A percentile compares a stretch with the other conserved stretches of the same genome.
Conservation (phyloP, 2,329 filamentous ascomycete species). For the Hirsutella minnesotensis region DNA sequence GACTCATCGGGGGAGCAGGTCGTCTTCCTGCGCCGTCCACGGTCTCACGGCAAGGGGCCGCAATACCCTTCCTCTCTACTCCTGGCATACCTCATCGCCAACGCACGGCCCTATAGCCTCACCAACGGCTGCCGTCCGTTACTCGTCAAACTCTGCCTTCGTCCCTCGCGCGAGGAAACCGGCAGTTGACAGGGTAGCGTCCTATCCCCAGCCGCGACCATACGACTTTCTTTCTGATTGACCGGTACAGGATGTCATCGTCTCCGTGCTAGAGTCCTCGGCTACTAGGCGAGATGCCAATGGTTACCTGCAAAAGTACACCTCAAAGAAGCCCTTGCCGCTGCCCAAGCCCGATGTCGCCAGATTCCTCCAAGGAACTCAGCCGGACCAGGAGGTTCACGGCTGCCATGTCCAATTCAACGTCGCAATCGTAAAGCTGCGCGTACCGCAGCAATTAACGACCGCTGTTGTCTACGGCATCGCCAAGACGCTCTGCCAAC, state of each 20-base stretch:
- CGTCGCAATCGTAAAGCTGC: slow-evolving; percentile 77
- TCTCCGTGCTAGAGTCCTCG: slow-evolving; percentile 77
- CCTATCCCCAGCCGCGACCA: no score
- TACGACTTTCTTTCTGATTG: neutral
- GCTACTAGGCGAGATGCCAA: slow-evolving; percentile 89
- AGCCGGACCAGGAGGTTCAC: slow-evolving; percentile 5
- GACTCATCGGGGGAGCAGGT: no score
- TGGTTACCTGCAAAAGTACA: slow-evolving; percentile 82
- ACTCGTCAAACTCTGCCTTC: no score
- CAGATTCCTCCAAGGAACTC: slow-evolving; percentile 24
- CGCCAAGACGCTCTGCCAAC: slow-evolving; percentile 71
- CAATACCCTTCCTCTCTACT: no score
- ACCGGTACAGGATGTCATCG: slow-evolving; percentile 60
- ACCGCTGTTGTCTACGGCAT: slow-evolving; percentile 61
- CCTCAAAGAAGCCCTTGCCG: slow-evolving; percentile 13
- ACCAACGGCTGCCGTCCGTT: no score
- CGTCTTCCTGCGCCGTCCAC: no score
- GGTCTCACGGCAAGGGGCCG: no score
- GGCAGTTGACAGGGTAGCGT: no score
- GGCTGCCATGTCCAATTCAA: slow-evolving; percentile 23
- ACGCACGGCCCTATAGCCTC: no score
- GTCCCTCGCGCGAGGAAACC: no score
- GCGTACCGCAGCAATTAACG: slow-evolving; percentile 58
- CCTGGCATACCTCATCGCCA: no score
- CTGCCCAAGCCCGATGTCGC: slow-evolving; percentile 11